Conservation (phyloP, 2,329 filamentous ascomycete species). For the Epicoccum nigrum region DNA sequence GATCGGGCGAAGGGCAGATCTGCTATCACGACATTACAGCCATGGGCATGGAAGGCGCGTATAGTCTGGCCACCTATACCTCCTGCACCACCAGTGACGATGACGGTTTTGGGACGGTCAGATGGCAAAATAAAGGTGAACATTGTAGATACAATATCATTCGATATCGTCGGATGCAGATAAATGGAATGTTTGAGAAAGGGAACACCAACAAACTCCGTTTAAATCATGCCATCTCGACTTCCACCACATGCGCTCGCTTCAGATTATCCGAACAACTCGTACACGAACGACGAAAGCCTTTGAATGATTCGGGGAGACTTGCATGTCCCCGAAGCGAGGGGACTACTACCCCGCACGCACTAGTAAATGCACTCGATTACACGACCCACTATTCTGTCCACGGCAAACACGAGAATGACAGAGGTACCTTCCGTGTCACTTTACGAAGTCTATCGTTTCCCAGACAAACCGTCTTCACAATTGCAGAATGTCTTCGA, state of each 20-base stretch:
- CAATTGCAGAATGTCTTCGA: background rate
- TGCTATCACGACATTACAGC: conserved; percentile 51
- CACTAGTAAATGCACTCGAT: background rate
- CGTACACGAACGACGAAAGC: background rate
- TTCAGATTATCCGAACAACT: background rate
- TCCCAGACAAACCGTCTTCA: background rate
- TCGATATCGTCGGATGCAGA: background rate
- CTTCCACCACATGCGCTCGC: background rate
- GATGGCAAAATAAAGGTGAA: conserved; percentile 9
- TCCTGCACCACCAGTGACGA: conserved; percentile 51
- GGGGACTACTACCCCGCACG: conserved; percentile 20
- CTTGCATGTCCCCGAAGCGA: conserved; percentile 9
- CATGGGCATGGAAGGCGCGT: conserved; percentile 42
- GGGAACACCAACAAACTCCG: background rate
- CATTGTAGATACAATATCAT: background rate
- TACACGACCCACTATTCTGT: background rate
- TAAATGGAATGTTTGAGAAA: background rate
- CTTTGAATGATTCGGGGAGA: conserved; percentile 12
- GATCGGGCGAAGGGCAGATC: conserved; percentile 35
- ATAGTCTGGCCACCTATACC: conserved; percentile 53
- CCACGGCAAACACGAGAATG: background rate
- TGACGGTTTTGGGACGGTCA: conserved; percentile 43
- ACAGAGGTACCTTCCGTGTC: background rate
- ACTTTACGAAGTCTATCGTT: background rate
- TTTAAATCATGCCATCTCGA: background rate